phyloP scores from a whole-genome alignment of 495 filamentous ascomycete species.

The Lasiosphaeris hirsuta region DNA sequence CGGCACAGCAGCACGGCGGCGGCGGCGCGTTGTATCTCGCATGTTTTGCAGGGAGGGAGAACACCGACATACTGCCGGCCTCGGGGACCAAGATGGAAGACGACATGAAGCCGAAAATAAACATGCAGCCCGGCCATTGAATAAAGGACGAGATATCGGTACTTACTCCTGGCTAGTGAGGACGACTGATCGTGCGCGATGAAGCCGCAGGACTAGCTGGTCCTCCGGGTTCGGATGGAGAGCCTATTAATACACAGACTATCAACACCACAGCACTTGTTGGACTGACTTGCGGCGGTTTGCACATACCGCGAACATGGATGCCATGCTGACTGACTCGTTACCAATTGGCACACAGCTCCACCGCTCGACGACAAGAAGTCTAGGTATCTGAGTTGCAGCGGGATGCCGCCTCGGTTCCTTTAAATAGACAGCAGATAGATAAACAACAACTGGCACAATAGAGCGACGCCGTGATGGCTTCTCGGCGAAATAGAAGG shows the following conservation, averaged over 20 bases:
- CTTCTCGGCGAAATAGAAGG: background rate
- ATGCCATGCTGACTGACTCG: conserved; percentile 21
- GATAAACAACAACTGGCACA: too few relatives aligned
- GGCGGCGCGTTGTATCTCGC: conserved; percentile 9
- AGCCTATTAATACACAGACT: conserved; percentile 21
- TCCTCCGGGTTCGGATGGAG: conserved; percentile 53
- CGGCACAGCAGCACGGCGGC: conserved; percentile 6
- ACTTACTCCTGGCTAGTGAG: conserved; percentile 71
- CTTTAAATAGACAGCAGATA: too few relatives aligned
- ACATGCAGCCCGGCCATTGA: background rate
- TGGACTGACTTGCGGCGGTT: background rate
- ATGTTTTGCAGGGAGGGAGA: background rate
- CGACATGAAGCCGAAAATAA: conserved; percentile 2
- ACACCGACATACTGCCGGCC: conserved; percentile 15
- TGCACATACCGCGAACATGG: conserved; percentile 28
- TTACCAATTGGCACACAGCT: background rate
- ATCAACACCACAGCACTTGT: background rate
- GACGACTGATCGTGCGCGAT: conserved; percentile 80
- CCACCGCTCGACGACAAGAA: background rate
- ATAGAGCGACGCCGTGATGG: background rate
- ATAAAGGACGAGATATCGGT: conserved; percentile 1
- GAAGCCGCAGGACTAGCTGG: conserved; percentile 61
- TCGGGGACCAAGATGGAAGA: background rate
- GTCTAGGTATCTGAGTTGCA: background rate
- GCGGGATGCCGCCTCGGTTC: too few relatives aligned